A percentile compares a stretch with the other conserved stretches of the same genome.
Evolutionary conservation across 2,329 filamentous ascomycete species (phyloP).

Genomic region (Talaromyces sp.): DNA sequence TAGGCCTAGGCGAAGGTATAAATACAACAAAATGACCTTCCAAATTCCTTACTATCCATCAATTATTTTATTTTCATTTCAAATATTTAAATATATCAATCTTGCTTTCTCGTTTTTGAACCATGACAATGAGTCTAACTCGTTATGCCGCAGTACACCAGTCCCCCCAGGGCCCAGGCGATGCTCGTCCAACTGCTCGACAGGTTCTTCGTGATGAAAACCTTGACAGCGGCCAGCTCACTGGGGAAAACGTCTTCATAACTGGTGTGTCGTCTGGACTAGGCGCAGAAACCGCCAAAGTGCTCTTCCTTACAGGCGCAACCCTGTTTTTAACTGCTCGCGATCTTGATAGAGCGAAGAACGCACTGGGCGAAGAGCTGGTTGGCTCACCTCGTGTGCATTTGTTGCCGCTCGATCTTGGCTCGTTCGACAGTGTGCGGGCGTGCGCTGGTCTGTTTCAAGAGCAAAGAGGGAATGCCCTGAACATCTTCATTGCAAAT

Average conservation of each 20-base stretch:
- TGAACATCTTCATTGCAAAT: constrained; percentile 30
- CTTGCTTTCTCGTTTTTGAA: neutral
- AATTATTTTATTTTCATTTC: neutral
- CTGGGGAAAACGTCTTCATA: neutral
- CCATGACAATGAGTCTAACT: neutral
- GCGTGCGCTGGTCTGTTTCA: neutral
- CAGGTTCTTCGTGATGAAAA: constrained; percentile 5
- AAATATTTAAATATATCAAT: neutral
- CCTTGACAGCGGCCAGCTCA: neutral
- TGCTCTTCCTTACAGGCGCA: constrained; percentile 4
- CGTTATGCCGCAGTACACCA: constrained; percentile 7
- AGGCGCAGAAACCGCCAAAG: constrained; percentile 5
- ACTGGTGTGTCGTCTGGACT: constrained; percentile 8
- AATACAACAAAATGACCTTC: neutral
- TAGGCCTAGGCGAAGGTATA: neutral
- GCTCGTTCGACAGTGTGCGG: neutral
- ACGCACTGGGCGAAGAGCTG: constrained; percentile 2
- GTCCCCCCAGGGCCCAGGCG: constrained; percentile 5
- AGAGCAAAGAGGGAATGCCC: constrained; percentile 14
- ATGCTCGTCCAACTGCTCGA: constrained; percentile 9
- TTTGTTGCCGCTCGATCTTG: neutral
- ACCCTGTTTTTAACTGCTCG: constrained; percentile 8
- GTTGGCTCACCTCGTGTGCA: neutral
- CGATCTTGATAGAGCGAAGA: neutral
- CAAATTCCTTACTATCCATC: neutral